Conservation (phyloP, 768 basidiomycete species). For the Calocera viscosa region DNA sequence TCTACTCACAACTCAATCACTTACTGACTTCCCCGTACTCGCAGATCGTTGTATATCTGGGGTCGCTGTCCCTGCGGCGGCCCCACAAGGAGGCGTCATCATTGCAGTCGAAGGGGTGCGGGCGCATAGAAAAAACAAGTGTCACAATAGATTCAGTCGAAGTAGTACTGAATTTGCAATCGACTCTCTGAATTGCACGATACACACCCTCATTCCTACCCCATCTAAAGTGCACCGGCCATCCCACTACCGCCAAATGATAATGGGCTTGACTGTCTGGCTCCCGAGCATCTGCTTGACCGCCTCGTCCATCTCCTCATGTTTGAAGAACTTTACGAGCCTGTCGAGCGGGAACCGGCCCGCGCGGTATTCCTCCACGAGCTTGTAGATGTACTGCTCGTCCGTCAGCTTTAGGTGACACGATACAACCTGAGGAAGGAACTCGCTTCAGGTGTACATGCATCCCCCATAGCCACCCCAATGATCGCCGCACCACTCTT, state of each 20-base stretch:
- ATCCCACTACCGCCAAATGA: conserved; percentile 16
- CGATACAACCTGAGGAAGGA: not conserved
- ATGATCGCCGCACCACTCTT: not conserved
- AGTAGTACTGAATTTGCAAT: no score
- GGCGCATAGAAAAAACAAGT: no score
- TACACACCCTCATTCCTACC: no score
- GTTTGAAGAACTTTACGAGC: conserved; percentile 18
- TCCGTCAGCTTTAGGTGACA: not conserved
- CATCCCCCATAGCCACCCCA: not conserved
- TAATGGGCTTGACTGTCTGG: conserved; percentile 21
- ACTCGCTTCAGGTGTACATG: not conserved
- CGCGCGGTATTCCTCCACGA: conserved; percentile 18
- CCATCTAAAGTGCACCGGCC: no score
- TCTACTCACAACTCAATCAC: no score
- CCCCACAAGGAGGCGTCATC: no score
- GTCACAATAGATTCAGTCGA: no score
- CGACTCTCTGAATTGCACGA: no score
- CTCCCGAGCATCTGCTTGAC: conserved; percentile 18
- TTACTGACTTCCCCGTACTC: no score
- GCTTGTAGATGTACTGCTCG: conserved; percentile 17
- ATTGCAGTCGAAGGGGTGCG: no score
- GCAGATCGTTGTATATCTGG: no score
- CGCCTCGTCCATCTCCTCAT: conserved; percentile 20
- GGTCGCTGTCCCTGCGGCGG: no score
- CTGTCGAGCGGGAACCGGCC: conserved; percentile 24